Conservation (phyloP, 78 protist genomes). For the Guillardia theta region DNA sequence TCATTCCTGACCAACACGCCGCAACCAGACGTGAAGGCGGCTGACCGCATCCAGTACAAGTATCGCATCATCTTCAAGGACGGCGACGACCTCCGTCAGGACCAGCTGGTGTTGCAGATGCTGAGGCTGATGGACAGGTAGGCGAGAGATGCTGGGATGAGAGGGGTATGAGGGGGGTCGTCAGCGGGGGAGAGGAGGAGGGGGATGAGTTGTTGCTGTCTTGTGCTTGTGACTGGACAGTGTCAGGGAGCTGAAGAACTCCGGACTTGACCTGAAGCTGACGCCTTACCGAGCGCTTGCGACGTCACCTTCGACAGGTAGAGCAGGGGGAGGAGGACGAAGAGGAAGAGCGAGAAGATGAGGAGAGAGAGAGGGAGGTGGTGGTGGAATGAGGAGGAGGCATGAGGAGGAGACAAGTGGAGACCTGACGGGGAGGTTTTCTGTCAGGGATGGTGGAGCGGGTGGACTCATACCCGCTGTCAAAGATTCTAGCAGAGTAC, state of each 20-base stretch:
- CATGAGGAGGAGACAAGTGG: no score
- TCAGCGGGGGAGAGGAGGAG: not conserved
- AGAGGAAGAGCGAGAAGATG: no score
- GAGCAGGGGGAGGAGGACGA: no score
- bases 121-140: conserved; percentile 82
- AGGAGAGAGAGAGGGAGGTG: no score
- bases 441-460: conserved; percentile 48
- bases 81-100: conserved; percentile 95
- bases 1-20: conserved; percentile 17
- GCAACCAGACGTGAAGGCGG: not conserved
- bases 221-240: no score
- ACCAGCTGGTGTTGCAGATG: conserved; percentile 90
- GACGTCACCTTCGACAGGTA: conserved; percentile 38
- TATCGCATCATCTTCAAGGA: conserved; percentile 81
- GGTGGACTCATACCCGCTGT: conserved; percentile 57
- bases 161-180: not conserved
- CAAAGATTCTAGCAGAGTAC: conserved; percentile 62
- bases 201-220: not conserved
- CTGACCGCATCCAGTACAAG: not conserved
- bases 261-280: conserved; percentile 81
- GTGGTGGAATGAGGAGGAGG: no score
- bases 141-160: conserved; percentile 53
- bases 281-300: conserved; percentile 92
- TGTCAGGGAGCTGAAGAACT: not conserved
- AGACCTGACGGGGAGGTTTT: no score